Evolutionary conservation across 768 basidiomycete genomes (phyloP).

Genomic region (Auriscalpium vulgare): DNA sequence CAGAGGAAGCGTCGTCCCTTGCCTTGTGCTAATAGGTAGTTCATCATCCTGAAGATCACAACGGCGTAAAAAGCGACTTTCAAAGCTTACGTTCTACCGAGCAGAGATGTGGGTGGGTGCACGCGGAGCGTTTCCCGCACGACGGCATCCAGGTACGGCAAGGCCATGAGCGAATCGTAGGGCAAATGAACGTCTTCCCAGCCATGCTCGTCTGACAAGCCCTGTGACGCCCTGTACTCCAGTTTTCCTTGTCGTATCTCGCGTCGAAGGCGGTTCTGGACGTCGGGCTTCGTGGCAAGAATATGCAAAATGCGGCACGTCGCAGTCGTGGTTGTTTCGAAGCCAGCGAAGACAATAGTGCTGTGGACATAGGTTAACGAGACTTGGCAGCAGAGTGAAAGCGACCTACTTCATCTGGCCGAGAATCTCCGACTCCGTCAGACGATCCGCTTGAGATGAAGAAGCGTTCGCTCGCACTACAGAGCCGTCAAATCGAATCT

Average conservation of each 20-base stretch:
- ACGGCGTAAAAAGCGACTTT: too few relatives aligned
- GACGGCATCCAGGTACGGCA: conserved; percentile 40
- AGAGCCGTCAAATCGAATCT: neutral
- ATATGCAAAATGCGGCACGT: conserved; percentile 15
- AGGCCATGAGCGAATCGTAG: conserved; percentile 32
- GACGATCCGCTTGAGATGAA: conserved; percentile 23
- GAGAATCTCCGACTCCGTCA: conserved; percentile 30
- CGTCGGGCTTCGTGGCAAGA: conserved; percentile 23
- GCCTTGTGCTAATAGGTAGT: conserved; percentile 14
- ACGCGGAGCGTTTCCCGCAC: conserved; percentile 36
- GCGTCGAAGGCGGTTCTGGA: conserved; percentile 25
- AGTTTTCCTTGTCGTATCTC: conserved; percentile 27
- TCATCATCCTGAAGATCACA: too few relatives aligned
- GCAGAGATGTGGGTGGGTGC: conserved; percentile 23
- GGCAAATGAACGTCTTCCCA: conserved; percentile 27
- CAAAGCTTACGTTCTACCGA: conserved; percentile 25
- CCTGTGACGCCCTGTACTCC: conserved; percentile 7
- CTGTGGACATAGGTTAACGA: conserved; percentile 2
- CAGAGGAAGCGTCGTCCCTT: neutral
- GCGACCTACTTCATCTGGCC: conserved; percentile 24
- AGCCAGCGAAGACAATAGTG: conserved; percentile 18
- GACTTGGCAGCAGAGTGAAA: neutral
- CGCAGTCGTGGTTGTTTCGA: conserved; percentile 23
- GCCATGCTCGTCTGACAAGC: neutral
- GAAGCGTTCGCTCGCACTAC: conserved; percentile 32